phyloP scores from a whole-genome alignment of 306 rosid genomes.

The Cucurbita argyrosperma region DNA sequence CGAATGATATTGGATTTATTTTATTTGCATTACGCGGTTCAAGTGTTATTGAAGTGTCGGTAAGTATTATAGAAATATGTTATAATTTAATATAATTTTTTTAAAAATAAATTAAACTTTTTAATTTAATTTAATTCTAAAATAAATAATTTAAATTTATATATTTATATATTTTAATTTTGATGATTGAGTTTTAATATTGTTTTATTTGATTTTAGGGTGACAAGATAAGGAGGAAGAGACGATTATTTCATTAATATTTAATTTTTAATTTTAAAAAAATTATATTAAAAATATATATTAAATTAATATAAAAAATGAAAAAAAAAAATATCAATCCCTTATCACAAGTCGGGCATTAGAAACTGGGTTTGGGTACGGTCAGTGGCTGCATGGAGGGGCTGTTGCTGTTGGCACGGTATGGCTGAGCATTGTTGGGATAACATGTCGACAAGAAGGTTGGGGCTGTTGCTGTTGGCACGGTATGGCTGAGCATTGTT shows the following conservation, averaged over 20 bases:
- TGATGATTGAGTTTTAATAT: no score
- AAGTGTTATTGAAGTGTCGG: not conserved
- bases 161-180: no score
- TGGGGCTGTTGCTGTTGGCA: conserved; percentile 94
- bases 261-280: no score
- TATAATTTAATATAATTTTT: no score
- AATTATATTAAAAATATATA: no score
- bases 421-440: conserved; percentile 1
- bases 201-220: no score
- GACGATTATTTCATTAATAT: not conserved
- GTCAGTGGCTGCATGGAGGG: conserved; percentile 95
- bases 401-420: conserved; percentile 95
- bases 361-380: conserved; percentile 77
- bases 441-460: conserved; percentile 87
- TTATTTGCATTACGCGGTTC: not conserved
- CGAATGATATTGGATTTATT: not conserved
- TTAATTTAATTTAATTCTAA: no score
- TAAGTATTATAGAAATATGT: not conserved
- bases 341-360: conserved; percentile 32
- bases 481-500: conserved; percentile 20
- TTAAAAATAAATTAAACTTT: no score
- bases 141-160: no score
- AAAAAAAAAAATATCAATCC: not conserved
- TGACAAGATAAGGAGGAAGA: not conserved
- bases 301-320: no score